Base-by-base conservation (phyloP, 352 stramenopile species). In the Phytophthora pseudosyringae region DNA sequence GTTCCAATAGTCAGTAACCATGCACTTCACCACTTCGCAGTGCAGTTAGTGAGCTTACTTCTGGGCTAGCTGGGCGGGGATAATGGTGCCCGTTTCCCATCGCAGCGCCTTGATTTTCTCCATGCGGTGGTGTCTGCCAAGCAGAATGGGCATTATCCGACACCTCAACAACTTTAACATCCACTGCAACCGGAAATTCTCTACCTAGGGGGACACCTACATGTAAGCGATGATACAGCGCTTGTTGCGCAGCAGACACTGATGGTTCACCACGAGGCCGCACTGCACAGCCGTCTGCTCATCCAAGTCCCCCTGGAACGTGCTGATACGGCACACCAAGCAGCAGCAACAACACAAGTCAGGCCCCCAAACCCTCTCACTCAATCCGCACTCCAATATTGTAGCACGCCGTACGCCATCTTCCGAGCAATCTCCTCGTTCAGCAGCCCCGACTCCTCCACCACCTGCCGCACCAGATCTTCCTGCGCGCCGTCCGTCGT, bases 201-300 rank as follows among this genome's bases (percentile, higher is more conserved):
- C 3, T 5, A 31, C 13, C 7, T 25, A 9, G n/a, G 50, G n/a
- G 33, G 7, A 1, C 10, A 65, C 67, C n/a, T 74, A 96, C 83
- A 97, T 55, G 54, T 97, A 97, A 1, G 90, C 83, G 29, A 97
- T 69, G 9, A 97, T 55, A 56, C 87, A 96, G 35, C 91, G 89
- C 70, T 97, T 97, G 75, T 97, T 97, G 61, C 88, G 90, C 58
- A 96, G 73, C 26, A 97, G 69, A 59, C 86, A 94, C 77, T 96
- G 86, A 69, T 97, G 89, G 64, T 81, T 95, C 56, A 97, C 80
- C 55, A 96, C 85, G n/a, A 97, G 71, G 2, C 84, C 79, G 55
- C 86, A 93, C 46, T 91, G 78, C 48, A 93, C 76, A 4, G 74
- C 67, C 46, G 90, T 76, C 41, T 93, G 68, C 32, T 85, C 71